Evolutionary conservation across 2,329 filamentous ascomycete genomes (phyloP).

Genomic region (Neoarthrinium moseri): DNA sequence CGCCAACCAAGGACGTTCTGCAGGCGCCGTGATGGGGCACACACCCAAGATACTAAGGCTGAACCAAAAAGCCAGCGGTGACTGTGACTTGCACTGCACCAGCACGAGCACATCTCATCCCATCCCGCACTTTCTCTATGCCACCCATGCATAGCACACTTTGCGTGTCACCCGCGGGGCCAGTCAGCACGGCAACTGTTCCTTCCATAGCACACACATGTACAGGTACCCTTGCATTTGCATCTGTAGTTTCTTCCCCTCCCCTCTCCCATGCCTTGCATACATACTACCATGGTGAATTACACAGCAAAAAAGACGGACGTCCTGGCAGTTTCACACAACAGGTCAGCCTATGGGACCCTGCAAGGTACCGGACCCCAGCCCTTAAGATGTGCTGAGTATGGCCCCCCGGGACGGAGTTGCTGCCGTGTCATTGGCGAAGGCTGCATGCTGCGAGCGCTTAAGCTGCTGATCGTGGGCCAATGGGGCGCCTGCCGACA

Average conservation of each 20-base stretch:
- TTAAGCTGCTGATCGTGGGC: neutral
- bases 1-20: constrained; percentile 1
- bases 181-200: too few species aligned
- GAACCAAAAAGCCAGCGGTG: neutral
- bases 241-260: too few species aligned
- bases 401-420: too few species aligned
- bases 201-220: neutral
- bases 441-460: neutral
- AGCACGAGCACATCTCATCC: too few species aligned
- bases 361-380: neutral
- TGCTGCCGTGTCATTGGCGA: neutral
- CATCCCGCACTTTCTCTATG: neutral
- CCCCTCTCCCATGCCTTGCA: neutral
- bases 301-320: too few species aligned
- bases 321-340: too few species aligned
- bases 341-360: neutral
- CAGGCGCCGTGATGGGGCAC: constrained; percentile 6
- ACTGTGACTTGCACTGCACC: neutral
- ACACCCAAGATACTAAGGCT: too few species aligned
- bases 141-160: too few species aligned
- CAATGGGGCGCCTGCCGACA: neutral
- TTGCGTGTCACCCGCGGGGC: too few species aligned
- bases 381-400: neutral
- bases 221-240: neutral
- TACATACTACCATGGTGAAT: too few species aligned